Evolutionary conservation across 352 stramenopile genomes (phyloP), one percentile per base, ranked within the genome.

Genomic region (Phytophthora pluvialis): DNA sequence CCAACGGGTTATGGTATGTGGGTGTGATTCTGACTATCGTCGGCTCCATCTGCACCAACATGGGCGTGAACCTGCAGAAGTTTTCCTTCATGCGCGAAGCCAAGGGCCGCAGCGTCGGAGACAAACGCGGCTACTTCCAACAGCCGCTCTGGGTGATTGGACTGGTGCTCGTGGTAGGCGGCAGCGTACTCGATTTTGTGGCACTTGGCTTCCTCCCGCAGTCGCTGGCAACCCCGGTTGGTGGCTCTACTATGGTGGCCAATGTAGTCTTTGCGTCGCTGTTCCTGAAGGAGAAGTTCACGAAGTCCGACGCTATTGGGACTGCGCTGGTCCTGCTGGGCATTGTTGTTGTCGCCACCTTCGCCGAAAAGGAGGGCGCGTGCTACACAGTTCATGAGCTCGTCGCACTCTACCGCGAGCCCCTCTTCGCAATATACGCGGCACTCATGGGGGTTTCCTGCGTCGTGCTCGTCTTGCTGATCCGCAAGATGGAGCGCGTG

Each of bases 11-110:
- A 16, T 93, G 84, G 84, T 93, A 88, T 33, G 70, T 93, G 29
- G 88, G 88, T 48, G 88, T 96, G 33, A 86, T 93, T 57, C 57
- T 96, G 7, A 78, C 60, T 55, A 81, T 95, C 73, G 51, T 90
- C 32, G 82, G 78, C 33, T 94, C 85, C 12, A 56, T 94, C 28
- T 71, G 70, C 64, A 92, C 83, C 67, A 94, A 96, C 71, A 83
- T 96, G 58, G 88, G 88, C 46, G 83, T 94, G 13, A 96, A 96
- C 57, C 64, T 94, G 56, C 87, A 96, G 75, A 96, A 96, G 60
- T 94, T 91, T 62, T 94, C 83, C 45, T 94, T 96, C 75, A 93
- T 96, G 78, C 75, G 76, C 38, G 88, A 95, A 60, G 74, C 81
- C 46, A 91, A 89, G 59, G 76, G 69, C 44, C 81, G 72, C 42